Evolutionary conservation across 257 asterid species (phyloP).

Genomic region (Datura wrightii): DNA sequence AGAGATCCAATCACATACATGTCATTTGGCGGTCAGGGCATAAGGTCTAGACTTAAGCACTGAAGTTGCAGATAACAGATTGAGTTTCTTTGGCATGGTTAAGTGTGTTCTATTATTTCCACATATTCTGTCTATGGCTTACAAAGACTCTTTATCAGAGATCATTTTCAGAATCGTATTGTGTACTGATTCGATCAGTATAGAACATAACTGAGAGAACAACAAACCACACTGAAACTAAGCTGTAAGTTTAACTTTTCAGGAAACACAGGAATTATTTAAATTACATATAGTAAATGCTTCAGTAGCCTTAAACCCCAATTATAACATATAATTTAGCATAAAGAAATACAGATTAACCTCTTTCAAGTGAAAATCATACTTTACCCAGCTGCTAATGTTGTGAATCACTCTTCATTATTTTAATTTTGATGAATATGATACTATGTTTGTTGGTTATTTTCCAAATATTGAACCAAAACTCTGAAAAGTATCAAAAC

Average conservation of each 20-base stretch:
- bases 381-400: not conserved
- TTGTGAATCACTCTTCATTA: conserved; percentile 10
- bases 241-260: not conserved
- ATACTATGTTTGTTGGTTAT: not conserved
- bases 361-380: not conserved
- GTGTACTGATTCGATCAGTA: conserved; percentile 21
- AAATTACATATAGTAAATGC: conserved; percentile 2
- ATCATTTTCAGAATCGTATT: not conserved
- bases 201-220: not conserved
- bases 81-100: conserved; percentile 16
- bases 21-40: not conserved
- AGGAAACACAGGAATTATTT: not conserved
- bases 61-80: conserved; percentile 16
- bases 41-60: conserved; percentile 23
- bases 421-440: not conserved
- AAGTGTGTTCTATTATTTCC: not conserved
- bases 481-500: not conserved
- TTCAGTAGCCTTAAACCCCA: not conserved
- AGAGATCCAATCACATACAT: not conserved
- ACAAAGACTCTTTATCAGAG: not conserved
- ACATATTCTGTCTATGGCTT: not conserved
- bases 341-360: not conserved
- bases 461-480: conserved; percentile 26
- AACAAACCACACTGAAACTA: not conserved
- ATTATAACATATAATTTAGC: not conserved